phyloP scores from a whole-genome alignment of 768 basidiomycete species.

The Cyclocybe aegerita region DNA sequence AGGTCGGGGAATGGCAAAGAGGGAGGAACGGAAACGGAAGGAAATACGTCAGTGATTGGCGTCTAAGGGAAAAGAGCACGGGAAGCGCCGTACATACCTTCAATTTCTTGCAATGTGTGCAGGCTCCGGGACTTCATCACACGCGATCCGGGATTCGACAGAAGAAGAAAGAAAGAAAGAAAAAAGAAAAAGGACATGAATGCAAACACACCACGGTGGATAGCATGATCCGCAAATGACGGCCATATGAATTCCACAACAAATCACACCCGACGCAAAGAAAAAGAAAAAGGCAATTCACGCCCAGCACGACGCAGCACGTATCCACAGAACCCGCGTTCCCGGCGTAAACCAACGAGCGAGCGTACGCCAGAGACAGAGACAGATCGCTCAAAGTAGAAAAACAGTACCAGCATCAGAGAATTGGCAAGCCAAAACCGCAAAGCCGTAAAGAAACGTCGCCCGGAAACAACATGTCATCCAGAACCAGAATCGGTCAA shows the following conservation, averaged over 20 bases:
- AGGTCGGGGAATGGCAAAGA: conserved; percentile 12
- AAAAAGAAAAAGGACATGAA: conserved; percentile 6
- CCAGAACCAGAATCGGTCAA: no score
- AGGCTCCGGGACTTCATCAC: conserved; percentile 69
- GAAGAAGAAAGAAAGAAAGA: neutral
- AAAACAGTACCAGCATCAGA: no score
- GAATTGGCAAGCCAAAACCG: no score
- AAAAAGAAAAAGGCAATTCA: no score
- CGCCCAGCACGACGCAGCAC: no score
- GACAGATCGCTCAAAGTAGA: no score
- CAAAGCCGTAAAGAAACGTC: no score
- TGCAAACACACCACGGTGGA: neutral
- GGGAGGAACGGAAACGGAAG: conserved; percentile 2
- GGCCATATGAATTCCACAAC: conserved; percentile 6
- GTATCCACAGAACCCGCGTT: no score
- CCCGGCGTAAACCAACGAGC: no score
- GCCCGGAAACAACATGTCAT: no score
- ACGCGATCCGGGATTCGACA: neutral
- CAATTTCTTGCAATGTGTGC: conserved; percentile 83
- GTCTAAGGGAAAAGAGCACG: neutral
- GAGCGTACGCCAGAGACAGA: no score
- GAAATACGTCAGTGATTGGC: conserved; percentile 14
- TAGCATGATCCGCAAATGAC: conserved; percentile 6
- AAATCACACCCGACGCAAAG: no score
- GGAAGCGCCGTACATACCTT: conserved; percentile 54